Evolutionary conservation across 352 stramenopile species (phyloP), one percentile per base, ranked within the genome.

Genomic region (Elongisporangium undulatum): DNA sequence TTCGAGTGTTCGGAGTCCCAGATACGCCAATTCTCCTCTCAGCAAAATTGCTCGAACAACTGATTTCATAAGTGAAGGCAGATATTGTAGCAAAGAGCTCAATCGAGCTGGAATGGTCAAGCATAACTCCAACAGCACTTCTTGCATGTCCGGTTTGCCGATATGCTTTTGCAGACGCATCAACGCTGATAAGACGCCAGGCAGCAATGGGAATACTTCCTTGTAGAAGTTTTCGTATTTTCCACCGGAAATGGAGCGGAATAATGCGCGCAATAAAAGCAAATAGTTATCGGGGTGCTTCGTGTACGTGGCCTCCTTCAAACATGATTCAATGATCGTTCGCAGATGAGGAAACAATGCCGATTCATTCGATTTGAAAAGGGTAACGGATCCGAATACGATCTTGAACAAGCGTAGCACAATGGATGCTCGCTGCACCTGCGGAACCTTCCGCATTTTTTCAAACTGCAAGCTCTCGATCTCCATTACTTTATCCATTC

Each of bases 161-260:
- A 97, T 97, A 49, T 91, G 72, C 49, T 85, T 89, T 51, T 98
- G 97, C 19, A 99, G 74, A 20, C 94, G 80, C 79, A 98, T 97
- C 34, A 99, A 71, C 39, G 89, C 90, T 59, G 96, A 98, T 22
- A 99, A 63, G 23, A 98, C 78, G 3, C 87, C 87, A 4, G 97
- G 92, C 19, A 99, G 75, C 15, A 99, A 64, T 20, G 94, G 95
- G 34, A 98, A 87, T 4, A 99, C 73, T 68, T 99, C 96, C 67
- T 97, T 97, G 80, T 99, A 98, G 15, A 98, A 98, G 55, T 97
- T 95, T 74, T 99, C 97, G 72, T 99, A 99, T 64, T 99, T 99
- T 29, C 97, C 95, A 41, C 92, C 94, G 6, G 93, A 98, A 52
- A 99, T 98, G 26, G 90, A 98, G 29, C 96, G 84, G 68, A 99